Percentiles rank a stretch among this genome's conserved stretches.
phyloP scores from a whole-genome alignment of 2,329 filamentous ascomycete species.

The Fusarium hostae region DNA sequence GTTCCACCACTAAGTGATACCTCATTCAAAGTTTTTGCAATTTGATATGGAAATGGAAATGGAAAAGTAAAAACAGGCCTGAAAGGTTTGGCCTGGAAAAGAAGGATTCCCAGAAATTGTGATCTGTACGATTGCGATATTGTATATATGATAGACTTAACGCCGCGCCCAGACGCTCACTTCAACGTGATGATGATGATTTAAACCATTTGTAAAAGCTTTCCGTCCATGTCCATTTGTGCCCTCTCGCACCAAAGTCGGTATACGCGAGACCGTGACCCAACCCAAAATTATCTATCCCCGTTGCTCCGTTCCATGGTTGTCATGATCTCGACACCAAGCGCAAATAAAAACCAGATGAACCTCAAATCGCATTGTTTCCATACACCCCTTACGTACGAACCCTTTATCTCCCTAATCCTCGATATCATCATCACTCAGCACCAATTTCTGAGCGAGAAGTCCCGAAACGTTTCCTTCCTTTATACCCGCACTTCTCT shows the following conservation, averaged over 20 bases:
- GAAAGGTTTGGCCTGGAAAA: conserved; percentile 2
- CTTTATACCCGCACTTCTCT: conserved; percentile 56
- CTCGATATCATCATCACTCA: conserved; percentile 88
- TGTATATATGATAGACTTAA: conserved; percentile 43
- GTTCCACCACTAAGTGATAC: conserved; percentile 40
- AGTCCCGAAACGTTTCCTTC: conserved; percentile 53
- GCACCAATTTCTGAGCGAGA: conserved; percentile 72
- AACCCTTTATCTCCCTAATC: conserved; percentile 55
- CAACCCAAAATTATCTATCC: conserved; percentile 14
- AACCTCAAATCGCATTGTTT: conserved; percentile 20
- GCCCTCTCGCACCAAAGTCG: conserved; percentile 17
- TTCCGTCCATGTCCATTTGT: not conserved
- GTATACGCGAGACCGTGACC: conserved; percentile 1
- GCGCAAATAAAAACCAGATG: conserved; percentile 23
- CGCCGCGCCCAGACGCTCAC: conserved; percentile 34
- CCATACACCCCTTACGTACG: not conserved
- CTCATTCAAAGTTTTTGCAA: conserved; percentile 19
- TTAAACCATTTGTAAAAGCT: conserved; percentile 17
- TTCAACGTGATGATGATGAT: conserved; percentile 41
- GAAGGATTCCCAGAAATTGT: conserved; percentile 27
- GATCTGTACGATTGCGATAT: conserved; percentile 27
- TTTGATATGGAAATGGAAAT: conserved; percentile 19
- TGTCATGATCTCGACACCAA: conserved; percentile 1
- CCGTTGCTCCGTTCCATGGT: conserved; percentile 28
- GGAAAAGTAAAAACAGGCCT: conserved; percentile 13